These are phyloP conservation scores for Calocera viscosa DNA, from an alignment of 768 basidiomycete species.

Conservation along the genomic window DNA sequence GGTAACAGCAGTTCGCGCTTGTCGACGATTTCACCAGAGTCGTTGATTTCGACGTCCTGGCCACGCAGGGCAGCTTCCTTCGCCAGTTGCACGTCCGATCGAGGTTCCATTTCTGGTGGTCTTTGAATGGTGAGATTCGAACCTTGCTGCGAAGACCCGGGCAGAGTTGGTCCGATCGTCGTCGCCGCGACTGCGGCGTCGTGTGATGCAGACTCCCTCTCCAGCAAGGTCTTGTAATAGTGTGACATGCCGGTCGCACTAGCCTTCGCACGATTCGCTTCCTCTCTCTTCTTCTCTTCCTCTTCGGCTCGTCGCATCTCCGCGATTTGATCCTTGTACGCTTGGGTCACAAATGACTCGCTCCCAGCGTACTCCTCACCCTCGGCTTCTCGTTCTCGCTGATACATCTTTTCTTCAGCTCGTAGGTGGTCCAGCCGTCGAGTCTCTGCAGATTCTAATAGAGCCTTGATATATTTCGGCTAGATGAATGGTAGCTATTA, in stretches of 20 bases:
- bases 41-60: slow-evolving; percentile 83
- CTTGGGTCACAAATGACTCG: slow-evolving; percentile 94
- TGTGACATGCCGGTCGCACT: slow-evolving; percentile 66
- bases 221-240: slow-evolving; percentile 66
- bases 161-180: slow-evolving; percentile 39
- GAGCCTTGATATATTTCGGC: slow-evolving; percentile 86
- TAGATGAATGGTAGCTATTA: slow-evolving; percentile 25
- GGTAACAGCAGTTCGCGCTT: slow-evolving; percentile 84
- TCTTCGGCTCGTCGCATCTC: slow-evolving; percentile 83
- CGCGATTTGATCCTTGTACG: slow-evolving; percentile 92
- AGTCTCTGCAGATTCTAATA: slow-evolving; percentile 72
- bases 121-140: slow-evolving; percentile 64
- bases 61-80: slow-evolving; percentile 57
- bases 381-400: slow-evolving; percentile 80
- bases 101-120: slow-evolving; percentile 48
- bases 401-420: slow-evolving; percentile 97
- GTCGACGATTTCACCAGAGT: slow-evolving; percentile 95
- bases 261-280: slow-evolving; percentile 48
- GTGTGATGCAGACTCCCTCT: slow-evolving; percentile 56
- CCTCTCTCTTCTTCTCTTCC: slow-evolving; percentile 75
- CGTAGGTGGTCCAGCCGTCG: slow-evolving; percentile 76
- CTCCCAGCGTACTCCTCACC: slow-evolving; percentile 90
- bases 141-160: slow-evolving; percentile 36
- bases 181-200: slow-evolving; percentile 77
- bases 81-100: slow-evolving; percentile 66